Conservation (phyloP, 2,329 filamentous ascomycete species). For the Aspergillus cejpii region DNA sequence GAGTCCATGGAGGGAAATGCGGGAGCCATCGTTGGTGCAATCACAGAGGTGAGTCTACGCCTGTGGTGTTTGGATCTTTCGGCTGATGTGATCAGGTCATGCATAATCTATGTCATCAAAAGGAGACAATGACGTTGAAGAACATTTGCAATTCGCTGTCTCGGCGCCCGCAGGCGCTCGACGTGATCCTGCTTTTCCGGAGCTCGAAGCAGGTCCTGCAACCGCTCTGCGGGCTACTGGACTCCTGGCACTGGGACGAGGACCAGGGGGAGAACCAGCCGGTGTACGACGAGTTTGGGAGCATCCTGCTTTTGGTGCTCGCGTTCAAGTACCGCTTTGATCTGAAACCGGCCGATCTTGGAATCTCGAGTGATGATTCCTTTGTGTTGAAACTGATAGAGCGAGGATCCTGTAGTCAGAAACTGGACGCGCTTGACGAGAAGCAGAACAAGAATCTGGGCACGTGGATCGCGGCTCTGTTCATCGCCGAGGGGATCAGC, state of each 20-base stretch:
- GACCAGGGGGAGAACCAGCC: constrained; percentile 60
- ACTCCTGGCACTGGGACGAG: constrained; percentile 60
- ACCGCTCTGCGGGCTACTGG: constrained; percentile 52
- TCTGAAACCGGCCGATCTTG: constrained; percentile 48
- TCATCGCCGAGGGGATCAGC: constrained; percentile 56
- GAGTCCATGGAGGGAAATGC: constrained; percentile 90
- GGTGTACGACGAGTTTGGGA: constrained; percentile 60
- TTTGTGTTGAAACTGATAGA: constrained; percentile 53
- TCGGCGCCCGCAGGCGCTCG: constrained; percentile 50
- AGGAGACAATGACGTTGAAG: constrained; percentile 58
- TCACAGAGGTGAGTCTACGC: constrained; percentile 55
- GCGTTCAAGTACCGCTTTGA: constrained; percentile 54
- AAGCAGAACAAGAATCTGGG: constrained; percentile 53
- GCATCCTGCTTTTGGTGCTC: constrained; percentile 53
- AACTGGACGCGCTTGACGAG: constrained; percentile 47
- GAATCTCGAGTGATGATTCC: constrained; percentile 44
- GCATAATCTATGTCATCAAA: constrained; percentile 51
- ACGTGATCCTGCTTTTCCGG: constrained; percentile 56
- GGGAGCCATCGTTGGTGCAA: constrained; percentile 71
- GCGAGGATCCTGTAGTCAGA: constrained; percentile 41
- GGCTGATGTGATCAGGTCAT: constrained; percentile 38
- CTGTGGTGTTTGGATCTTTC: background rate
- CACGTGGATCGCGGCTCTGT: constrained; percentile 56
- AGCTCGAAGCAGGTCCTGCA: constrained; percentile 51
- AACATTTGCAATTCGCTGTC: constrained; percentile 54